A percentile compares a stretch with the other conserved stretches of the same genome.
phyloP scores from a whole-genome alignment of 2,329 filamentous ascomycete species.

The Exserohilum rostratum region DNA sequence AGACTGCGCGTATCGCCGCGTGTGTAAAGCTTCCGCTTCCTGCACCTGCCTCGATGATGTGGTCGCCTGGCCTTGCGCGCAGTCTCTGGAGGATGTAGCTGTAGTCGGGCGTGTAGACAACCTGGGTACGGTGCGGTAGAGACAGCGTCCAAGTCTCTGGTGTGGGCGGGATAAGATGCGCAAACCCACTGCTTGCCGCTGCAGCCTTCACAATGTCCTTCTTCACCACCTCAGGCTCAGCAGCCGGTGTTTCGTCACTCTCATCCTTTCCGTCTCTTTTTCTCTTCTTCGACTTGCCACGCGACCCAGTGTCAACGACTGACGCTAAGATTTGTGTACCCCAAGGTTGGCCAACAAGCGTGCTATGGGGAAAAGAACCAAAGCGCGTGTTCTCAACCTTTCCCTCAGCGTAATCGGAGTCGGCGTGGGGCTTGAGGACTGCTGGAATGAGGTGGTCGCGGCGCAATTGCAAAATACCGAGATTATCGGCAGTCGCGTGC shows the following conservation, averaged over 20 bases:
- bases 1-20: conserved; percentile 76
- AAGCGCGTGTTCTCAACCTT: conserved; percentile 84
- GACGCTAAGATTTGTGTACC: conserved; percentile 91
- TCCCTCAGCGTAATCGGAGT: conserved; percentile 53
- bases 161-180: conserved; percentile 78
- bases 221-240: conserved; percentile 41
- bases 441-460: conserved; percentile 83
- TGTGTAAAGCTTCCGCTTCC: conserved; percentile 87
- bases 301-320: conserved; percentile 87
- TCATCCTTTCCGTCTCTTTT: conserved; percentile 52
- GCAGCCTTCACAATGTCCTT: conserved; percentile 44
- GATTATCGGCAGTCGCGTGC: conserved; percentile 65
- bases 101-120: conserved; percentile 86
- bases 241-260: conserved; percentile 18
- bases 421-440: conserved; percentile 55
- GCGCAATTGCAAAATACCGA: conserved; percentile 87
- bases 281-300: conserved; percentile 66
- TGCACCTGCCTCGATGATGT: conserved; percentile 79
- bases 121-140: conserved; percentile 80
- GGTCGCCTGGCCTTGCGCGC: conserved; percentile 72
- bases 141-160: conserved; percentile 83
- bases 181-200: conserved; percentile 69
- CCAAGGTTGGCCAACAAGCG: conserved; percentile 75
- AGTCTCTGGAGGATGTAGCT: conserved; percentile 82
- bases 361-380: conserved; percentile 69